These are phyloP conservation scores for Monoraphidium neglectum DNA, from an alignment of 139 green algal species.

Conservation along the genomic window DNA sequence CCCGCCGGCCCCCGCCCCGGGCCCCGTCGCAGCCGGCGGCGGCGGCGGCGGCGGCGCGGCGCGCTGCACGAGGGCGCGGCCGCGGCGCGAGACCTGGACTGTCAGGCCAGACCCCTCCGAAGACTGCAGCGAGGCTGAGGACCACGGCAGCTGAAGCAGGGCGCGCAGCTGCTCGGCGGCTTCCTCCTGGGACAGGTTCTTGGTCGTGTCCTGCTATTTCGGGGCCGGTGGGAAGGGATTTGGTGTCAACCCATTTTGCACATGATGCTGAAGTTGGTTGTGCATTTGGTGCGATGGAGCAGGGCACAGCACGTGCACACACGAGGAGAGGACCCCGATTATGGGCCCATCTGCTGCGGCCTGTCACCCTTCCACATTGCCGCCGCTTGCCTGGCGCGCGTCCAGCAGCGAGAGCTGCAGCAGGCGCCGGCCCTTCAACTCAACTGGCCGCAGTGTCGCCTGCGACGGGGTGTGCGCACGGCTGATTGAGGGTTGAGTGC, in stretches of 20 bases:
- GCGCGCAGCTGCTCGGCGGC: constrained; percentile 5
- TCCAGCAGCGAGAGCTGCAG: constrained; percentile 20
- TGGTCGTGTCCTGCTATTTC: constrained; percentile 9
- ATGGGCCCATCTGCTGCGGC: background rate
- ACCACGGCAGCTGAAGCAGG: constrained; percentile 22
- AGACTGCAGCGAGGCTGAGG: constrained; percentile 1
- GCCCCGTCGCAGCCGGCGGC: background rate
- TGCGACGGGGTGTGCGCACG: too few species aligned
- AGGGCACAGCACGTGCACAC: too few species aligned
- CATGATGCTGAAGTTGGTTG: too few species aligned
- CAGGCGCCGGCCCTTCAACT: constrained; percentile 16
- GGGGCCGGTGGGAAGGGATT: too few species aligned
- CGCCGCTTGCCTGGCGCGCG: constrained; percentile 1
- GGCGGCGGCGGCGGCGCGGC: background rate
- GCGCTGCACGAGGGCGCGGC: constrained; percentile 36
- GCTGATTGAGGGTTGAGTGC: too few species aligned
- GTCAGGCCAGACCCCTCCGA: constrained; percentile 19
- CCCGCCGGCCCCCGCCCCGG: background rate
- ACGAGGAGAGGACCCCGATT: background rate
- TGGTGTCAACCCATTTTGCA: too few species aligned
- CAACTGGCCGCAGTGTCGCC: constrained; percentile 13
- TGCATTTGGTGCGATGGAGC: too few species aligned
- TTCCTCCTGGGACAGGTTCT: constrained; percentile 3
- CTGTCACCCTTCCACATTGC: background rate
- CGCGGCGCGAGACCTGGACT: constrained; percentile 35